A percentile compares a stretch with the other conserved stretches of the same genome.
These are phyloP conservation scores for Epicoccum nigrum DNA, from an alignment of 2,329 filamentous ascomycete genomes.

Conservation along the genomic window DNA sequence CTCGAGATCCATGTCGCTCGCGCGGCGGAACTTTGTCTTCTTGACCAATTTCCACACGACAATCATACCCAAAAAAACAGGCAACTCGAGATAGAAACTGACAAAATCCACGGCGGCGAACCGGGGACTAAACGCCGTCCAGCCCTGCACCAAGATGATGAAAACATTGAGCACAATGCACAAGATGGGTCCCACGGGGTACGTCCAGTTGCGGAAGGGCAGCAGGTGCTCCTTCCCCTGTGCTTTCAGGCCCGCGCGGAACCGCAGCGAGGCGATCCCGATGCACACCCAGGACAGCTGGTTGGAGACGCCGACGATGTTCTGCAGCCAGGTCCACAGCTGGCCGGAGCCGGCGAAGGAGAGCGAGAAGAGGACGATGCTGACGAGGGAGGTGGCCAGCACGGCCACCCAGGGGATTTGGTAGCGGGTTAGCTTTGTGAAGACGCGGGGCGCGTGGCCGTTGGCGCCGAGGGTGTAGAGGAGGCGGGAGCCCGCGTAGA, in stretches of 20 bases:
- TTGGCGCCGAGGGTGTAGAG: constrained; percentile 58
- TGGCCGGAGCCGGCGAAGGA: constrained; percentile 51
- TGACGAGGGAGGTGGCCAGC: constrained; percentile 45
- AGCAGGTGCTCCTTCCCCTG: constrained; percentile 57
- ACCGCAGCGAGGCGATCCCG: constrained; percentile 64
- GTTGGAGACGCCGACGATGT: constrained; percentile 65
- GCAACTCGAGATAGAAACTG: constrained; percentile 55
- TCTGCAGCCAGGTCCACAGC: constrained; percentile 68
- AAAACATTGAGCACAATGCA: constrained; percentile 36
- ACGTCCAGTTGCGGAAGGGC: constrained; percentile 62
- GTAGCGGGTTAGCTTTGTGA: constrained; percentile 59
- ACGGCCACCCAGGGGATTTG: constrained; percentile 51
- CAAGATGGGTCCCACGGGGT: constrained; percentile 59
- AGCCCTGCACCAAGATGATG: constrained; percentile 40
- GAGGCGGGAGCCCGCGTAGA: constrained; percentile 62
- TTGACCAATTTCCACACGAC: constrained; percentile 38
- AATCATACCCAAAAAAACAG: constrained; percentile 39
- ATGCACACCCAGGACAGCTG: constrained; percentile 62
- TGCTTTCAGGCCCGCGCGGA: constrained; percentile 52
- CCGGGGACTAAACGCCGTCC: constrained; percentile 59
- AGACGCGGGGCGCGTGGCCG: constrained; percentile 74
- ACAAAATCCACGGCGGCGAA: constrained; percentile 56
- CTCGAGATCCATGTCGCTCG: constrained; percentile 37
- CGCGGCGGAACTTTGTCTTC: constrained; percentile 34
- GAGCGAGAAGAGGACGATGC: constrained; percentile 48